A percentile compares a stretch with the other conserved stretches of the same genome.
phyloP scores from a whole-genome alignment of 805 yeast genomes.

The Wickerhamiella sergipiensis region DNA sequence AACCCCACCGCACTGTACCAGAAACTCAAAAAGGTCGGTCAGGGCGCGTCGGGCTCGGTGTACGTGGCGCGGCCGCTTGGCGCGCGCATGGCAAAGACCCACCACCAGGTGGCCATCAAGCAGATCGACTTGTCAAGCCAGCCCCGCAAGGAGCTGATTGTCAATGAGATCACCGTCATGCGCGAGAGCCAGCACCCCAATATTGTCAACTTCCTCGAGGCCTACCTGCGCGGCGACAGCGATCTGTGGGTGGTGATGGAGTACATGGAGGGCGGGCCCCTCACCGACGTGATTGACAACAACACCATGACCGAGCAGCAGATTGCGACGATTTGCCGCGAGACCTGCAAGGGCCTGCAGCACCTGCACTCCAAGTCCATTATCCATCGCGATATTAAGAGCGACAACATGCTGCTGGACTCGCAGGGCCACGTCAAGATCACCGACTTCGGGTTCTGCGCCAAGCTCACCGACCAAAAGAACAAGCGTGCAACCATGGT shows the following conservation, averaged over 20 bases:
- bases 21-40: conserved; percentile 70
- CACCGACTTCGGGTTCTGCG: conserved; percentile 87
- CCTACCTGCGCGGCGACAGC: conserved; percentile 53
- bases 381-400: conserved; percentile 92
- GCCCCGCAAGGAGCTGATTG: conserved; percentile 88
- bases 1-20: conserved; percentile 65
- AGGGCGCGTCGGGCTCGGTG: conserved; percentile 97
- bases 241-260: conserved; percentile 99
- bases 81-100: conserved; percentile 20
- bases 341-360: conserved; percentile 81
- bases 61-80: conserved; percentile 63
- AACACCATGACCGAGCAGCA: conserved; percentile 74
- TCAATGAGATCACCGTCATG: conserved; percentile 93
- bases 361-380: conserved; percentile 85
- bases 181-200: conserved; percentile 88
- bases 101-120: conserved; percentile 66
- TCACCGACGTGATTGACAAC: conserved; percentile 90
- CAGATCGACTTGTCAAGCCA: conserved; percentile 88
- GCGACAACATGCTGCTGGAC: conserved; percentile 83
- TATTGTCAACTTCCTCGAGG: conserved; percentile 87
- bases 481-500: conserved; percentile 75
- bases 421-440: conserved; percentile 76
- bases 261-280: conserved; percentile 97
- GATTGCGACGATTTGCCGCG: conserved; percentile 81
- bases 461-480: conserved; percentile 60